Conservation (phyloP, 768 basidiomycete species). For the Phlegmacium glaucopus region DNA sequence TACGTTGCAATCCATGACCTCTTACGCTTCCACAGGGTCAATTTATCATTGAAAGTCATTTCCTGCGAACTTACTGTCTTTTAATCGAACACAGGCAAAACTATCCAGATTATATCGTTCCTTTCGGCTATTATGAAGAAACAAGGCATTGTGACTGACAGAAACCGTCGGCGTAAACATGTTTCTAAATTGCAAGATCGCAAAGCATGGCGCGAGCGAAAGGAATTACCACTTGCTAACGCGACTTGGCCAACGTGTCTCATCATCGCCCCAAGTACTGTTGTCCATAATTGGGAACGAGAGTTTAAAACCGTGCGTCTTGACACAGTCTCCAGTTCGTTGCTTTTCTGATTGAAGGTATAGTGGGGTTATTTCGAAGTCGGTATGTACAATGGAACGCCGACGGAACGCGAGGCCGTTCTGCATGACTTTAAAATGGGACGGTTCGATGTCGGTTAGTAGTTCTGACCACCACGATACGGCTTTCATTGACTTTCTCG, state of each 20-base stretch:
- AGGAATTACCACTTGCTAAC: constrained; percentile 62
- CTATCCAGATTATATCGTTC: constrained; percentile 89
- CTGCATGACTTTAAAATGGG: constrained; percentile 77
- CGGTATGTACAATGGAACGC: constrained; percentile 59
- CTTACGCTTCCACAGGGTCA: constrained; percentile 5
- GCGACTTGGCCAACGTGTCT: constrained; percentile 83
- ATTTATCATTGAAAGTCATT: not conserved
- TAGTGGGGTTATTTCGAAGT: constrained; percentile 97
- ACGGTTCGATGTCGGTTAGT: constrained; percentile 77
- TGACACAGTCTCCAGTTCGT: not conserved
- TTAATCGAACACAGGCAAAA: constrained; percentile 61
- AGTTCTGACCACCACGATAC: constrained; percentile 20
- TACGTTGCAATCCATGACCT: not conserved
- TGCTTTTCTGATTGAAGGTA: not conserved
- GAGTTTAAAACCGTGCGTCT: constrained; percentile 73
- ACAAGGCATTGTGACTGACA: constrained; percentile 58
- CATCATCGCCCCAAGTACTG: constrained; percentile 82
- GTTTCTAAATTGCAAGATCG: constrained; percentile 67
- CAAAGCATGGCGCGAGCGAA: constrained; percentile 46
- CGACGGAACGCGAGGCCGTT: constrained; percentile 50
- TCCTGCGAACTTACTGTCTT: no score
- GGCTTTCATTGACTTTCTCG: constrained; percentile 4
- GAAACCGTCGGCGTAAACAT: constrained; percentile 60
- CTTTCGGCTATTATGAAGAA: constrained; percentile 92
- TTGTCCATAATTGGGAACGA: constrained; percentile 86